Base-by-base conservation (phyloP, 2,329 filamentous ascomycete genomes). In the Lachnellula hyalina region DNA sequence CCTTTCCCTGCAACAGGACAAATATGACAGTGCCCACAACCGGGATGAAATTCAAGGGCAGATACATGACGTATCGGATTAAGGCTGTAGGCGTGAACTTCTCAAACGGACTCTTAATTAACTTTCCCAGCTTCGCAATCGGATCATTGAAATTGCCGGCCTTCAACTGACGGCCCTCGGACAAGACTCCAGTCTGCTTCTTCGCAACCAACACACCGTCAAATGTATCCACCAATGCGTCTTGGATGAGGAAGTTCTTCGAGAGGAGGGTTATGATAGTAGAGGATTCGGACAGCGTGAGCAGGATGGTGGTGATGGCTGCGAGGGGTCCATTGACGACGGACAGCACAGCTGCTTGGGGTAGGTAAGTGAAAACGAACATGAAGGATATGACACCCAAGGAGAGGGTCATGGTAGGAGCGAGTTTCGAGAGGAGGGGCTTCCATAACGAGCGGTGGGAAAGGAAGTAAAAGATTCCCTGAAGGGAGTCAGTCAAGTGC, bases 1-100 rank as follows among this genome's bases (percentile, higher is more conserved):
- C 47, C 54, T 71, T 71, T 71, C 86, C 87, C 71, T 96, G 90
- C 15, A 95, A 69, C 28, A 87, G 70, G 35, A 96, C 80, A 71
- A 96, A 97, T 4, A 91, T 74, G 7, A 85, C 75, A 0, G 92
- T 96, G 5, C 93, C 93, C 17, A 96, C 82, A 0, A 96, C 80
- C 0, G 93, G 93, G 51, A 97, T 91, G 68, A 96, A 91, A 74
- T 96, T 97, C 57, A 97, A 78, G 11, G 93, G 92, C 42, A 96
- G 77, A 69, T 95, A 94, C 74, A 96, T 82, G 60, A 66, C 35
- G 53, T 68, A 70, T 42, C 89, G 79, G 40, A 96, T 74, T 45
- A 96, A 72, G 7, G 86, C 84, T 64, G 77, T 82, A 28, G 77
- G 77, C 28, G 77, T 78, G 63, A 82, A 82, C 58, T 75, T 77